Evolutionary conservation across 176 grass and related monocot species (phyloP).

Genomic region (Carex littledalei): DNA sequence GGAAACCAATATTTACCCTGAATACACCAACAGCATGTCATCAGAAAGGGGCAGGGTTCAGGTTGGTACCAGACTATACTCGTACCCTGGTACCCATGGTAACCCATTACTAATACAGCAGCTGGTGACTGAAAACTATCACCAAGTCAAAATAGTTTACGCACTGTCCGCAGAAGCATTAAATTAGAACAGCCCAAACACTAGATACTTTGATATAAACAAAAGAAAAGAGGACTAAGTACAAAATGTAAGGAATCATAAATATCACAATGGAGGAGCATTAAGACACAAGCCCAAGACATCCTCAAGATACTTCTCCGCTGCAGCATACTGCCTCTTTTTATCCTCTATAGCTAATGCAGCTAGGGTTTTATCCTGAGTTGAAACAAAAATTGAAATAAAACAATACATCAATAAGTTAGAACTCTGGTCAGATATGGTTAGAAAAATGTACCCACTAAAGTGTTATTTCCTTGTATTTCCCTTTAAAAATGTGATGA

Average conservation of each 20-base stretch:
- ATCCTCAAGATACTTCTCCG: slow-evolving; percentile 98
- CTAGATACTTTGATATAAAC: neutral
- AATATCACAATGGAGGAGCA: slow-evolving; percentile 49
- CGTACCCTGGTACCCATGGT: neutral
- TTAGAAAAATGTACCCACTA: neutral
- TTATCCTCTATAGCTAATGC: slow-evolving; percentile 98
- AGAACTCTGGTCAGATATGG: neutral
- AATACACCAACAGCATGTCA: neutral
- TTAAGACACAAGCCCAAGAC: slow-evolving; percentile 85
- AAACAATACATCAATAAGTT: neutral
- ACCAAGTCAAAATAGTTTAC: neutral
- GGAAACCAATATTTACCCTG: neutral
- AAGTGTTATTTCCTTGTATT: neutral
- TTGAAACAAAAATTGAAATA: neutral
- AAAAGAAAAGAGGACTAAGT: neutral
- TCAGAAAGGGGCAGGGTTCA: neutral
- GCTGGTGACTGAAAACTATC: neutral
- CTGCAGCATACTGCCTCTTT: slow-evolving; percentile 89
- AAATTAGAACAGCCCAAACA: neutral
- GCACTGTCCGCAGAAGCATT: neutral
- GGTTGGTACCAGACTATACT: neutral
- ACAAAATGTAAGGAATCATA: neutral
- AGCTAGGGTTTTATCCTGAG: slow-evolving; percentile 96
- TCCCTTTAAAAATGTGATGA: neutral
- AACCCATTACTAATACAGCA: neutral